Evolutionary conservation across 495 filamentous ascomycete species (phyloP), one percentile per base, ranked within the genome.

Genomic region (Rostrohypoxylon terebratum): DNA sequence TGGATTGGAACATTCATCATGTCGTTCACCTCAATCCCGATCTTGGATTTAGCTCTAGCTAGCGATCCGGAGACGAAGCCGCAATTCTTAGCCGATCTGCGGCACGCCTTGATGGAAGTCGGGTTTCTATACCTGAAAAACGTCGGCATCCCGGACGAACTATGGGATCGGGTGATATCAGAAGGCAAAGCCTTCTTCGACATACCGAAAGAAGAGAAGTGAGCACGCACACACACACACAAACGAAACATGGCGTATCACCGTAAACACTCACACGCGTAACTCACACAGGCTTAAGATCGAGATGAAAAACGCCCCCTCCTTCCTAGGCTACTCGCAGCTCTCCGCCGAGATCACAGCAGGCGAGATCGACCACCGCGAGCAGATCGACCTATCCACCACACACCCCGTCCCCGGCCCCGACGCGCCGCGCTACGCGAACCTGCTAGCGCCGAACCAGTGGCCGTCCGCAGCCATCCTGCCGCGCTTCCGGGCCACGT

Each of bases 51-150:
- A 63, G 86, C 92, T 1, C 83, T 88, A 21, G 86, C 91, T 25
- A 79, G 82, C 59, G 82, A 88, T 50, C 80, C 89, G n/a, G 77
- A 82, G 8, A 94, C 92, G 0, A 97, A 97, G 79, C 84, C 90
- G 0, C 75, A 69, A 7, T 98, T 97, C 78, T 83, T 98, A 0
- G 80, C 86, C 0, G 79, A 90, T 10, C 86, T 98, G 13, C 91
- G 91, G 18, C 84, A 92, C 73, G 93, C 94, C 0, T 83, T 98
- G 31, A 87, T 98, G 75, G 92, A 95, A 80, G 93, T 97, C 34
- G 96, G 96, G 4, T 98, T 99, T 77, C 83, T 98, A 62, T 99
- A 99, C 74, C 87, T 99, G 58, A 89, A 88, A 69, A 94, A 98
- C 75, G 90, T 92, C 1, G 93, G 93, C 3, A 89, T 98, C 47